These are phyloP conservation scores for Pichia sp. DNA, from an alignment of 1,139 yeast genomes.

Conservation along the genomic window DNA sequence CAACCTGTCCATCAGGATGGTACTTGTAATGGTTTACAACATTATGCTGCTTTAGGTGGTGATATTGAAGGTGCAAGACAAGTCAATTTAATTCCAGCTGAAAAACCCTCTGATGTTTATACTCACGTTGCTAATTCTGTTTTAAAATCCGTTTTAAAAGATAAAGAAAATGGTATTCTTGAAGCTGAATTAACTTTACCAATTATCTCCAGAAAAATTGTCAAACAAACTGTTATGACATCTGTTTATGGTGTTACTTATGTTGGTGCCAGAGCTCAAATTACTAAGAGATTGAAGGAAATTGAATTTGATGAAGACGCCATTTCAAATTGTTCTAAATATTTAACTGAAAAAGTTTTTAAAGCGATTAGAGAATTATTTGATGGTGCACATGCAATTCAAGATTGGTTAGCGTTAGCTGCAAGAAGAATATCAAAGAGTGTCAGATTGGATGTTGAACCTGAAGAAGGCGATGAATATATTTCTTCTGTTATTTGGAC, in stretches of 20 bases:
- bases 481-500: slow-evolving; percentile 96
- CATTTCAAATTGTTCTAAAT: slow-evolving; percentile 45
- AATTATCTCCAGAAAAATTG: slow-evolving; percentile 75
- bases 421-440: slow-evolving; percentile 80
- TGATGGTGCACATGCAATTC: slow-evolving; percentile 89
- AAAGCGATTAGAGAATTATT: slow-evolving; percentile 80
- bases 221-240: slow-evolving; percentile 97
- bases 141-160: slow-evolving; percentile 49
- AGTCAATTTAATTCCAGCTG: slow-evolving; percentile 79
- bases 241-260: slow-evolving; percentile 97
- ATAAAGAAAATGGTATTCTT: slow-evolving; percentile 43
- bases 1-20: slow-evolving; percentile 97
- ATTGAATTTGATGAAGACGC: slow-evolving; percentile 35
- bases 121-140: slow-evolving; percentile 76
- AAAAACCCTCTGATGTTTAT: slow-evolving; percentile 88
- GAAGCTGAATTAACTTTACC: slow-evolving; percentile 52
- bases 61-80: slow-evolving; percentile 91
- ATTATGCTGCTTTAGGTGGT: slow-evolving; percentile 97
- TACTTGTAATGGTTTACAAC: slow-evolving; percentile 95
- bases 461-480: slow-evolving; percentile 46
- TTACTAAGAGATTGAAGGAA: slow-evolving; percentile 55
- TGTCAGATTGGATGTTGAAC: slow-evolving; percentile 52
- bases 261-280: slow-evolving; percentile 89
- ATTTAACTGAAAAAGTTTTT: slow-evolving; percentile 74
- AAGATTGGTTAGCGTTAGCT: slow-evolving; percentile 90